Evolutionary conservation across 2,329 filamentous ascomycete genomes (phyloP), one percentile per base, ranked within the genome.

Genomic region (Pseudogymnoascus sp.): DNA sequence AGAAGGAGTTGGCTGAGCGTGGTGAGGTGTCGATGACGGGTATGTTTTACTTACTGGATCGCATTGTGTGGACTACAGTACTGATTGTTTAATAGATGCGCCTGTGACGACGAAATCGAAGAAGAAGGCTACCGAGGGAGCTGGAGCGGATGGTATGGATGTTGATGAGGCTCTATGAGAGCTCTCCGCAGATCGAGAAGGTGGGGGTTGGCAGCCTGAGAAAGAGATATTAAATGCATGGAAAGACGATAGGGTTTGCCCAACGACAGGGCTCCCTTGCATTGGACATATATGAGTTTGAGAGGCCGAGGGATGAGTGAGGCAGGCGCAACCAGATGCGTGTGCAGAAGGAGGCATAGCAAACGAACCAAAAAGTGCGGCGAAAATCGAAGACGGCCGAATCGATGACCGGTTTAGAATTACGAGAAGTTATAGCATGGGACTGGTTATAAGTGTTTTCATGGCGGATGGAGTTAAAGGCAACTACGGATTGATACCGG

Each of bases 11-110:
- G 70, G 66, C 67, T 47, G 60, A 70, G 59, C 68, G 70, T 21
- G 71, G 70, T 60, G 71, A 74, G 62, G 69, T 73, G 35, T 50
- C 67, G 44, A 74, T 74, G 72, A 73, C 69, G 50, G 72, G 72
- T 72, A 63, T 56, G 50, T 53, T 53, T n/a, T 53, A 6, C n/a
- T 10, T 18, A 5, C 23, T 28, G n/a, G n/a, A 56, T 33, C 6
- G 42, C 21, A 18, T 12, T 18, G 8, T 56, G n/a, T 33, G 50
- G n/a, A 33, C 10, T 56, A 10, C 10, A 11, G 21, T 56, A 56
- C 28, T 56, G n/a, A 56, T 56, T 56, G 10, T 33, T 33, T 4
- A 5, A 14, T 33, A 56, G 50, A 56, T 56, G 50, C 50, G 50
- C 50, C 50, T 56, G 50, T 56, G 50, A 56, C 50, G 50, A 56